Evolutionary conservation across 495 filamentous ascomycete genomes (phyloP).

Genomic region (Penicillium psychrofluorescens): DNA sequence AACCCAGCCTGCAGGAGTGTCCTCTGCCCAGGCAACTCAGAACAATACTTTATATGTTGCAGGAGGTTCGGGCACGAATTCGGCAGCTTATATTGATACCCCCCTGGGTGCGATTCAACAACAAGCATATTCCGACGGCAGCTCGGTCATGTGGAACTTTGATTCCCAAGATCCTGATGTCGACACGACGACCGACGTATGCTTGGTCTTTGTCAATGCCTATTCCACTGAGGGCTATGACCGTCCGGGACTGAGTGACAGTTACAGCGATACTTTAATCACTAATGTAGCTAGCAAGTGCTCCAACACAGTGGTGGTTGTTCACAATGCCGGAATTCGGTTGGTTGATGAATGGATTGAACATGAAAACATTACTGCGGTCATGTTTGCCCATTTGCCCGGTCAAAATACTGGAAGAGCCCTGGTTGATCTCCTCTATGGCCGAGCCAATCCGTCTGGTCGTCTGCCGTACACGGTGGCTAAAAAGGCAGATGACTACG

Average conservation of each 20-base stretch:
- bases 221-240: conserved; percentile 53
- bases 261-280: conserved; percentile 46
- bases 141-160: neutral
- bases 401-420: conserved; percentile 76
- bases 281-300: conserved; percentile 48
- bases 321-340: conserved; percentile 27
- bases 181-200: conserved; percentile 54
- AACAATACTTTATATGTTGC: conserved; percentile 52
- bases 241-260: conserved; percentile 43
- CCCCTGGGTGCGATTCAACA: conserved; percentile 35
- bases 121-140: neutral
- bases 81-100: conserved; percentile 33
- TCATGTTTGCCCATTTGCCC: conserved; percentile 67
- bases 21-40: conserved; percentile 29
- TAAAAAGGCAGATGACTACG: conserved; percentile 58
- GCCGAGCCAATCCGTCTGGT: conserved; percentile 37
- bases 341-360: conserved; percentile 21
- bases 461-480: conserved; percentile 73
- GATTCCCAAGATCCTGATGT: conserved; percentile 7
- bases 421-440: conserved; percentile 67
- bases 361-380: conserved; percentile 56
- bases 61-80: conserved; percentile 14
- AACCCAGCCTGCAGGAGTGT: neutral
- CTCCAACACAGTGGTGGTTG: conserved; percentile 60
- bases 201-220: conserved; percentile 52